Percentiles rank a stretch among this genome's conserved stretches.
Evolutionary conservation across 2,329 filamentous ascomycete genomes (phyloP).

Genomic region (Clarireedia hainanense): DNA sequence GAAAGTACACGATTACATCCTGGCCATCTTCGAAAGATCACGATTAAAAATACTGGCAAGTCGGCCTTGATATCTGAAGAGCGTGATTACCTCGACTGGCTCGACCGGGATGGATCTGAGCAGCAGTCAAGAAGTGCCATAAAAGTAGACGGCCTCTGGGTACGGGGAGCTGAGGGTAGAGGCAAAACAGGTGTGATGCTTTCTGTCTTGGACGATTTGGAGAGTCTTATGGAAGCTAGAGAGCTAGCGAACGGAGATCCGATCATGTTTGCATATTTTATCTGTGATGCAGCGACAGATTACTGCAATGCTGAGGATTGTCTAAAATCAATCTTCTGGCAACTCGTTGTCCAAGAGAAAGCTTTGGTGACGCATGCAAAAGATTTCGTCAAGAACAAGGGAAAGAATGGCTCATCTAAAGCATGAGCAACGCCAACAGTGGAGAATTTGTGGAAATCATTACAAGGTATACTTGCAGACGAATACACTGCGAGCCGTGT

Average conservation of each 20-base stretch:
- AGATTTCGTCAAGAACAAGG: not conserved
- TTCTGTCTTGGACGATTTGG: slow-evolving; percentile 5
- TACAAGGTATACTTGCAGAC: not conserved
- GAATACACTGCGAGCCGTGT: not conserved
- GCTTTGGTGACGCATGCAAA: not conserved
- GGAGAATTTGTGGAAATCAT: not conserved
- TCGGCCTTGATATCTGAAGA: too few relatives aligned
- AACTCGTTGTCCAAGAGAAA: not conserved
- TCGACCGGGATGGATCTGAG: too few relatives aligned
- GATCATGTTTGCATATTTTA: slow-evolving; percentile 4
- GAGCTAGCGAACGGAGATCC: not conserved
- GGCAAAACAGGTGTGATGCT: slow-evolving; percentile 4
- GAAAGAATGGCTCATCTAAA: not conserved
- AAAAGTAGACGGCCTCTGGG: not conserved
- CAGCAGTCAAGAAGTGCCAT: too few relatives aligned
- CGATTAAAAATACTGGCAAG: too few relatives aligned
- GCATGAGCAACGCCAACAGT: not conserved
- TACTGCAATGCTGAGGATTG: slow-evolving; percentile 2
- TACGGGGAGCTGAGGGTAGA: slow-evolving; percentile 2
- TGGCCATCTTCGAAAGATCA: too few relatives aligned
- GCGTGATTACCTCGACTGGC: too few relatives aligned
- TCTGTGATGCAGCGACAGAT: slow-evolving; percentile 4
- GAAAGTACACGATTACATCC: too few relatives aligned
- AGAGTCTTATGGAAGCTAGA: not conserved
- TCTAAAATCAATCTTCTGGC: not conserved